Conservation (phyloP, 2,329 filamentous ascomycete genomes). For the Chaetomium olivaceum region DNA sequence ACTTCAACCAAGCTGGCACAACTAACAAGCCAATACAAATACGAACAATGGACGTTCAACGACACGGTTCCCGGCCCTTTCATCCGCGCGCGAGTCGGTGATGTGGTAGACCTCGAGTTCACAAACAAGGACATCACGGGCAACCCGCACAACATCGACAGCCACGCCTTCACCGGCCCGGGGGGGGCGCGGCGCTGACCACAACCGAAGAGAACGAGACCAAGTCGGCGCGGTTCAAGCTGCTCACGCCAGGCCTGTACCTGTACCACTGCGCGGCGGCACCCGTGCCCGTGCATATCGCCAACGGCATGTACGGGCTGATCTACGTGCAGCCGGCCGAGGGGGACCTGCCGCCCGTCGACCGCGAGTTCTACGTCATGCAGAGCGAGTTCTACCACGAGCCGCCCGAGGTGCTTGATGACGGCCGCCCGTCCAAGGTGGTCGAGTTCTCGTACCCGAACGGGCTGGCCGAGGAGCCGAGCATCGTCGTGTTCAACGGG, state of each 20-base stretch:
- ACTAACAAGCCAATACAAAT: constrained; percentile 19
- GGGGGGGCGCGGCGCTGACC: constrained; percentile 17
- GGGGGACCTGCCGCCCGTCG: constrained; percentile 8
- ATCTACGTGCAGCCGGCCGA: constrained; percentile 20
- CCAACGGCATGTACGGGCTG: constrained; percentile 24
- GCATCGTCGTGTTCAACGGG: constrained; percentile 13
- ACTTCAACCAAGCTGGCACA: constrained; percentile 13
- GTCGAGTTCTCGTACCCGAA: constrained; percentile 22
- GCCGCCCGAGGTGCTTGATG: constrained; percentile 14
- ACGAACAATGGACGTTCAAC: constrained; percentile 24
- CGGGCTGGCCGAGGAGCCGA: constrained; percentile 15
- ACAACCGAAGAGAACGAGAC: constrained; percentile 18
- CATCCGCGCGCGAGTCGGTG: constrained; percentile 21
- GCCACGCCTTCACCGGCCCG: constrained; percentile 22
- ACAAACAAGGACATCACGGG: constrained; percentile 17
- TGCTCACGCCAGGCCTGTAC: constrained; percentile 14
- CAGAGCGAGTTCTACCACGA: constrained; percentile 25
- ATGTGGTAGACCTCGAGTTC: constrained; percentile 13
- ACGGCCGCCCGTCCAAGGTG: not conserved
- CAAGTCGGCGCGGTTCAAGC: constrained; percentile 19
- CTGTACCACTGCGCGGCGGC: constrained; percentile 22
- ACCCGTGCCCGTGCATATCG: constrained; percentile 21
- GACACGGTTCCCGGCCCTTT: constrained; percentile 18
- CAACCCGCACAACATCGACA: constrained; percentile 25
- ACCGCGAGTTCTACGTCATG: constrained; percentile 24